Evolutionary conservation across 2,329 filamentous ascomycete species (phyloP), one percentile per base, ranked within the genome.

Genomic region (Raffaelea deltoideospora): DNA sequence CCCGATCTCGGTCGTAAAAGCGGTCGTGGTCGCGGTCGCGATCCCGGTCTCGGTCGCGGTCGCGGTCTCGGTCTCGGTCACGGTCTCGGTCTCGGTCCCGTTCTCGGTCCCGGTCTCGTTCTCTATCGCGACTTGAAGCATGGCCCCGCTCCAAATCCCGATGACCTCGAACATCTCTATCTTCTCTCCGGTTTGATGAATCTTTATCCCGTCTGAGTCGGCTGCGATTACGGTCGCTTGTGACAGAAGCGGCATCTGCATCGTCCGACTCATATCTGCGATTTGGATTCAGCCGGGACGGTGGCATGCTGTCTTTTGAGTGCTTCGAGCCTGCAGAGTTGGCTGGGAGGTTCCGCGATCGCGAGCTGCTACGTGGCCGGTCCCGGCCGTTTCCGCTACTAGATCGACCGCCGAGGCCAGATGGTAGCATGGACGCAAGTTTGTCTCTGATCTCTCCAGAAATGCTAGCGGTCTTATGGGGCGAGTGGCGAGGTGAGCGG

Each of bases 371-470:
- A 9, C 42, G 46, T 2, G 41, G 56, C 17, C 61, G 54, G 5
- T 56, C 53, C 15, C 57, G 46, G 14, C 38, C 38, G 18, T 14
- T 15, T 9, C 24, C 58, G 3, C 48, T 41, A 1, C 46, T 46
- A n/a, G n/a, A n/a, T n/a, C n/a, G n/a, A 2, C 54, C 47, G 3
- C 36, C 43, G 9, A 41, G 14, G 2, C 35, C 18, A 13, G 54
- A 56, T 1, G 61, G 59, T 2, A 68, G 45, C 5, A 67, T 57
- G 7, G 51, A 59, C 3, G 59, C 53, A 10, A 68, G 49, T 19
- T 61, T 66, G 24, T 67, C 60, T 28, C 57, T 55, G 30, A 65
- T 34, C 11, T 60, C 53, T 19, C 42, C 43, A 2, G 62, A 52
- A 22, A 56, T 59, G 4, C 52, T 52, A 10, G 52, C 50, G n/a